Conservation (phyloP, 208 protist species). For the Trypanosoma theileri region DNA sequence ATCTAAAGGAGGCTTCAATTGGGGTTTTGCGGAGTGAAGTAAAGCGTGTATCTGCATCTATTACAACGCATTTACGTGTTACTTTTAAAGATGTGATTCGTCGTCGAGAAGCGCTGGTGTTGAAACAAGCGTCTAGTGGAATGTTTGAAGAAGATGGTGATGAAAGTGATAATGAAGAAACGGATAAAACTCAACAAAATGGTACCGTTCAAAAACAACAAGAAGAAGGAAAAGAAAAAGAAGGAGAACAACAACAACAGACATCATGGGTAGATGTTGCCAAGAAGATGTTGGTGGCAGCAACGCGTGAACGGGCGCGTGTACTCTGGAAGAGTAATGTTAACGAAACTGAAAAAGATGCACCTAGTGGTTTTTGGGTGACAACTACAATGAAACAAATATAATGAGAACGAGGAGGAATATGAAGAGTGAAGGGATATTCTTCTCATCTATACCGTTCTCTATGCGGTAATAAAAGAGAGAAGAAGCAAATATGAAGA, state of each 20-base stretch:
- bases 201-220: background rate
- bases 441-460: too few relatives aligned
- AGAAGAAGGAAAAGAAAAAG: too few relatives aligned
- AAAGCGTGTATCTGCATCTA: constrained; percentile 52
- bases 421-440: too few relatives aligned
- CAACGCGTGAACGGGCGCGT: constrained; percentile 50
- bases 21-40: constrained; percentile 53
- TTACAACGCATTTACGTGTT: constrained; percentile 65
- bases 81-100: constrained; percentile 76
- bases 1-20: constrained; percentile 34
- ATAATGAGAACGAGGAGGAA: background rate
- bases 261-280: constrained; percentile 49
- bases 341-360: constrained; percentile 41
- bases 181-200: constrained; percentile 20
- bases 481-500: constrained; percentile 12
- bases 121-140: constrained; percentile 57
- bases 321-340: constrained; percentile 73
- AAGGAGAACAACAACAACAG: background rate
- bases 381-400: constrained; percentile 53
- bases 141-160: constrained; percentile 23
- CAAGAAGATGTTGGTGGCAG: constrained; percentile 45
- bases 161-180: constrained; percentile 35
- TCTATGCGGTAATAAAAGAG: constrained; percentile 4
- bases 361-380: constrained; percentile 70
- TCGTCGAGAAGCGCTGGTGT: constrained; percentile 70